Conservation (phyloP, 345 rosid species). For the Adansonia digitata region DNA sequence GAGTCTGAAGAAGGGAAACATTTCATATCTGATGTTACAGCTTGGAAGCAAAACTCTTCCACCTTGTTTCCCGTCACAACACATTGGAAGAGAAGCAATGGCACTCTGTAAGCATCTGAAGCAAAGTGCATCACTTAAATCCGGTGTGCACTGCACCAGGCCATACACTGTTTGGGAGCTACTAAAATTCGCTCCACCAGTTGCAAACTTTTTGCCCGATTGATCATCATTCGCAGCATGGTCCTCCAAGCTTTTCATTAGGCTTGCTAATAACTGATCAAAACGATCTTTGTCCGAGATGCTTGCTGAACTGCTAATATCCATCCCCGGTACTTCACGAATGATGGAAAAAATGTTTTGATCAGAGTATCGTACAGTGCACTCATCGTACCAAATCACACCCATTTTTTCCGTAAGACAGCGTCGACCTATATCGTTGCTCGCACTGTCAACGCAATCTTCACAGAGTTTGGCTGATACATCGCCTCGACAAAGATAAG, state of each 20-base stretch:
- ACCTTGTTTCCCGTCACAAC: constrained; percentile 14
- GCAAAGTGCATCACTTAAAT: constrained; percentile 13
- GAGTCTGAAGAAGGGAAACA: constrained; percentile 15
- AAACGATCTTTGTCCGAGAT: not conserved
- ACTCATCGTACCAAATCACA: constrained; percentile 6
- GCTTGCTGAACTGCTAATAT: not conserved
- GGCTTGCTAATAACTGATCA: not conserved
- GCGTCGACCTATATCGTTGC: not conserved
- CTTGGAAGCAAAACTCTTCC: constrained; percentile 30
- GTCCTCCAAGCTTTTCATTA: not conserved
- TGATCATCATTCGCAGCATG: not conserved
- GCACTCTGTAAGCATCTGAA: constrained; percentile 17
- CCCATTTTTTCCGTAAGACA: not conserved
- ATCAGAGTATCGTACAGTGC: not conserved
- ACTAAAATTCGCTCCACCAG: not conserved
- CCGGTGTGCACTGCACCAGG: constrained; percentile 27
- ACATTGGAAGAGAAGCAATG: not conserved
- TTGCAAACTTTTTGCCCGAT: constrained; percentile 5
- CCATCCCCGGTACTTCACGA: not conserved
- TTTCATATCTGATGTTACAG: constrained; percentile 32
- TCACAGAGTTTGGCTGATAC: not conserved
- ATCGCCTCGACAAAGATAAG: constrained; percentile 7
- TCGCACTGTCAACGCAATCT: not conserved
- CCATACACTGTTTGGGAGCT: not conserved
- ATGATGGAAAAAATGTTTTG: constrained; percentile 9